Evolutionary conservation across 2,329 filamentous ascomycete genomes (phyloP), one percentile per base, ranked within the genome.

Genomic region (Fusarium incarnatum): DNA sequence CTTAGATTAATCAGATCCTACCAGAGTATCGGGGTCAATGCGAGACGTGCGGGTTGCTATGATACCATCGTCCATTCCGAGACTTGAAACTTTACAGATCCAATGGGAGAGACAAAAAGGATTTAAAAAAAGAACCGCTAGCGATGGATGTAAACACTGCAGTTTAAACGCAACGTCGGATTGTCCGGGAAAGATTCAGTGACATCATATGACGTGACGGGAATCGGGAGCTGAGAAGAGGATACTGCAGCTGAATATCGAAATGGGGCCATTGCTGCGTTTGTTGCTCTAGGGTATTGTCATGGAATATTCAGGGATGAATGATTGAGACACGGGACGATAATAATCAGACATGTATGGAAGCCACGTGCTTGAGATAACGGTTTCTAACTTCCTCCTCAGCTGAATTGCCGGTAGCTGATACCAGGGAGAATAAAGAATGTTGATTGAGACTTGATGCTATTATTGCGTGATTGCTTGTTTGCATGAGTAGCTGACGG

Each of bases 201-300:
- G 68, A 71, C 68, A 71, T 71, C 55, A 67, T 71, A 65, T 58
- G 68, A 71, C 68, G 59, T 65, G 67, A 54, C 58, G 9, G 27
- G 30, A 42, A 41, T 34, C 20, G 22, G 11, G n/a, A 67, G 66
- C 42, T 69, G 56, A 57, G 50, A 60, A 64, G 64, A 53, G 34
- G 44, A 45, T 48, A 57, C 28, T 16, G 20, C 18, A 52, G 23
- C 60, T 37, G 40, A 30, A 9, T n/a, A 3, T 22, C 11, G 22
- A 44, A 11, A 50, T 37, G 22, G 64, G 32, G 11, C 32, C 27
- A 37, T n/a, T 41, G 15, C 11, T 28, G 8, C 15, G 30, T 34
- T 27, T 34, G 22, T n/a, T n/a, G n/a, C 18, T 25, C 34, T 6
- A 22, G n/a, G 23, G 13, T 53, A 28, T 54, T 13, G 6, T 30